Base-by-base conservation (phyloP, 2,329 filamentous ascomycete species). In the Sporothrix humicola region DNA sequence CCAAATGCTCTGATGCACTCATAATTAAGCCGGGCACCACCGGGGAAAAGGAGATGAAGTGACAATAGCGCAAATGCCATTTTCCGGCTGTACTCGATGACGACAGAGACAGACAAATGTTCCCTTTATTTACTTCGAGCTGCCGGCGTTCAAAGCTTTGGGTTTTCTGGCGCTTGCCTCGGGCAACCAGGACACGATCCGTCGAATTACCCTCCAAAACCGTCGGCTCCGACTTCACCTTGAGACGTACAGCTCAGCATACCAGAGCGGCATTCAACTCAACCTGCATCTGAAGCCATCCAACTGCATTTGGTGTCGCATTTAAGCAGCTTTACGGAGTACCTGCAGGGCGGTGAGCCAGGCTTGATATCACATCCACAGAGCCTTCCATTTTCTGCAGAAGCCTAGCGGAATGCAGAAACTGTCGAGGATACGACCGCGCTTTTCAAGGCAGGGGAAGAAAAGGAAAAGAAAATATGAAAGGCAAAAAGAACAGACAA, bases 121-220 rank as follows among this genome's bases (percentile, higher is more conserved):
- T 37, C 7, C 23, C 23, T 37, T 37, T 37, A 37, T 37, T 37
- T 37, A 37, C 31, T 37, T 37, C 7, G 7, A 37, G 31, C 31
- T 37, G 31, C 7, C 4, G 4, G 31, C 31, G 7, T 37, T 37
- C 31, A 37, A 5, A 42, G 54, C 12, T 69, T 37, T 58, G 17
- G 8, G 20, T 46, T 59, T 70, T 8, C 13, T 17, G 46, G 58
- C 46, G 69, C 69, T 72, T 72, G 69, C 63, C 56, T 72, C 69
- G 69, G 59, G 20, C 59, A 3, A 63, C 17, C 7, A 44, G 59
- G 17, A 26, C 20, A 0, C 2, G 23, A 10, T 17, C 26, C 37
- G 56, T 68, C 8, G 46, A 37, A 52, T 7, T 26, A 26, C 54
- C 66, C 23, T 26, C 15, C 54, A n/a, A 17, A 54, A 42, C 12